Evolutionary conservation across 2,329 filamentous ascomycete species (phyloP).

Genomic region (Aspergillus spinulosporus): DNA sequence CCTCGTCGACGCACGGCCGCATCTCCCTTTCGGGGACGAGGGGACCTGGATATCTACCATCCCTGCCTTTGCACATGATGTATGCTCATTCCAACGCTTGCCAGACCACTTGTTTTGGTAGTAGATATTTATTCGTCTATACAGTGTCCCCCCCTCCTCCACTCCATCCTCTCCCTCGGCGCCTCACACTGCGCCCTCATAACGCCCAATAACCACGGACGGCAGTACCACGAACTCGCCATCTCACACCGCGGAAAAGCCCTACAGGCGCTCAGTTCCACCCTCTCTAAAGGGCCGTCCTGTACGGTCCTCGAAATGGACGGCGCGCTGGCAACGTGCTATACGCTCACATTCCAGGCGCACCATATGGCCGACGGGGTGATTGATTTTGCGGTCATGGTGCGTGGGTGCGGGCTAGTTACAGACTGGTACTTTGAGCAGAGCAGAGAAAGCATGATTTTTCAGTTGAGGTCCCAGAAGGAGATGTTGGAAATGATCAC

Average conservation of each 20-base stretch:
- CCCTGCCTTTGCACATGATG: slow-evolving; percentile 13
- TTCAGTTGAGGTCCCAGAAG: slow-evolving; percentile 13
- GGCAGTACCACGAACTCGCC: slow-evolving; percentile 56
- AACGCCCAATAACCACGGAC: slow-evolving; percentile 32
- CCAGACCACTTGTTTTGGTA: neutral
- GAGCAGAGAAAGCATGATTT: slow-evolving; percentile 20
- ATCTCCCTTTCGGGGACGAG: slow-evolving; percentile 14
- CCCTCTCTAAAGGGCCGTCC: slow-evolving; percentile 36
- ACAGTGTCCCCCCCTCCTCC: slow-evolving; percentile 65
- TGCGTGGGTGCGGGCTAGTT: slow-evolving; percentile 34
- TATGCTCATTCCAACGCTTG: neutral
- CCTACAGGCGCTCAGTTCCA: slow-evolving; percentile 61
- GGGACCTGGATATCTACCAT: slow-evolving; percentile 9
- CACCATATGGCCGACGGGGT: slow-evolving; percentile 37
- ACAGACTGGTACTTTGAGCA: slow-evolving; percentile 37
- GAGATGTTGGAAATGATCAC: slow-evolving; percentile 5
- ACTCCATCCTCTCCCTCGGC: slow-evolving; percentile 67
- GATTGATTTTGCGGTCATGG: slow-evolving; percentile 37
- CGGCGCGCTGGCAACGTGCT: slow-evolving; percentile 35
- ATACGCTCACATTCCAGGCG: slow-evolving; percentile 36
- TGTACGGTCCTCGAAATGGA: slow-evolving; percentile 27
- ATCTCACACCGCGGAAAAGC: slow-evolving; percentile 67
- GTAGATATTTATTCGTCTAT: slow-evolving; percentile 11
- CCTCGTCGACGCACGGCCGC: slow-evolving; percentile 12
- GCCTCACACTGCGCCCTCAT: slow-evolving; percentile 60